A percentile compares a stretch with the other conserved stretches of the same genome.
These are phyloP conservation scores for Sphaceloma murrayae DNA, from an alignment of 2,329 filamentous ascomycete species.

Conservation along the genomic window DNA sequence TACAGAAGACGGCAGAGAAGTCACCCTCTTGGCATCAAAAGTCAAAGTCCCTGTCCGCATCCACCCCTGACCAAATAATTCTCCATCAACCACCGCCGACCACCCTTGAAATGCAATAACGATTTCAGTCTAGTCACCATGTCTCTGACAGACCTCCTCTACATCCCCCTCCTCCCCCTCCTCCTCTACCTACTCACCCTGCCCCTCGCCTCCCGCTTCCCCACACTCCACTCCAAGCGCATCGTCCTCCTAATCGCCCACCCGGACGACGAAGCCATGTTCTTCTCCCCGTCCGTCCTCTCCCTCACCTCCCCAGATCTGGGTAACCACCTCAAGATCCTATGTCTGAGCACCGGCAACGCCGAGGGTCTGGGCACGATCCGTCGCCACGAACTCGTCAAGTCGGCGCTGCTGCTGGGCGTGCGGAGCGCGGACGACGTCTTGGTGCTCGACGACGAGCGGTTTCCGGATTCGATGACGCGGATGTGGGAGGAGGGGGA, in stretches of 20 bases:
- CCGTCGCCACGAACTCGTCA: conserved; percentile 71
- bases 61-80: no score
- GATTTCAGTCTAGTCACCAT: conserved; percentile 30
- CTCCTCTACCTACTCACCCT: conserved; percentile 41
- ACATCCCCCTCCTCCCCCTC: conserved; percentile 34
- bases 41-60: no score
- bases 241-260: conserved; percentile 92
- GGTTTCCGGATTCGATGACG: conserved; percentile 85
- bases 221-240: conserved; percentile 66
- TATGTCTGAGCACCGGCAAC: conserved; percentile 86
- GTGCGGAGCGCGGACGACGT: conserved; percentile 67
- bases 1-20: no score
- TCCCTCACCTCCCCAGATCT: conserved; percentile 69
- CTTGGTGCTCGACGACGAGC: conserved; percentile 70
- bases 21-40: no score
- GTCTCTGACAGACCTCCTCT: conserved; percentile 33
- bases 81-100: no score
- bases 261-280: conserved; percentile 98
- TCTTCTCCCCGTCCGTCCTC: conserved; percentile 83
- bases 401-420: conserved; percentile 69
- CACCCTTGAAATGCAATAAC: no score
- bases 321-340: conserved; percentile 86
- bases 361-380: conserved; percentile 79
- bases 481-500: conserved; percentile 61
- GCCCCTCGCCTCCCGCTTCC: conserved; percentile 44